These are phyloP conservation scores for Russula lepida DNA, from an alignment of 768 basidiomycete species.

Conservation along the genomic window DNA sequence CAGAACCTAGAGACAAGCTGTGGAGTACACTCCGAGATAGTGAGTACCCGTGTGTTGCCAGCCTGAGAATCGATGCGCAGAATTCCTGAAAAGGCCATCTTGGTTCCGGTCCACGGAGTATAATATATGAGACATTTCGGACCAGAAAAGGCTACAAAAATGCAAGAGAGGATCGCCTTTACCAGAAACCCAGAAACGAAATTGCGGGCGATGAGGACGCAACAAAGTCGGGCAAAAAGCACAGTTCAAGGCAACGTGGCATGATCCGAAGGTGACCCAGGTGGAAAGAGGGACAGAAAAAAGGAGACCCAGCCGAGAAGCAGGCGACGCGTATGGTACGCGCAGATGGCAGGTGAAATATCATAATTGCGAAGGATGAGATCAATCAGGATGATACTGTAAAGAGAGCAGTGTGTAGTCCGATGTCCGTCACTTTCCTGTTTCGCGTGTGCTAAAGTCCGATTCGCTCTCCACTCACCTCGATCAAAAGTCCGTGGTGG, in stretches of 20 bases:
- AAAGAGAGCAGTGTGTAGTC: background rate
- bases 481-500: background rate
- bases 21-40: background rate
- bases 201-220: background rate
- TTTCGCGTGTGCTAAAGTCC: background rate
- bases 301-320: background rate
- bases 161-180: background rate
- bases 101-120: background rate
- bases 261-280: background rate
- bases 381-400: slow-evolving; percentile 1
- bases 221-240: background rate
- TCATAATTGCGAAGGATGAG: background rate
- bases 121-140: background rate
- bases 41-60: background rate
- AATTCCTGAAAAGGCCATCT: background rate
- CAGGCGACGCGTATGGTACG: background rate
- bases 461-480: background rate
- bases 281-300: background rate
- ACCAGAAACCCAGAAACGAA: background rate
- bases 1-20: background rate
- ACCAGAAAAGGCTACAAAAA: background rate
- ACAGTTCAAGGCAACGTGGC: background rate
- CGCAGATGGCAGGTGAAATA: background rate
- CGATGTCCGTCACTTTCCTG: background rate
- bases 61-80: background rate